Conservation (phyloP, 1,284 basidiomycete species). For the Cutaneotrichosporon cavernicola region DNA sequence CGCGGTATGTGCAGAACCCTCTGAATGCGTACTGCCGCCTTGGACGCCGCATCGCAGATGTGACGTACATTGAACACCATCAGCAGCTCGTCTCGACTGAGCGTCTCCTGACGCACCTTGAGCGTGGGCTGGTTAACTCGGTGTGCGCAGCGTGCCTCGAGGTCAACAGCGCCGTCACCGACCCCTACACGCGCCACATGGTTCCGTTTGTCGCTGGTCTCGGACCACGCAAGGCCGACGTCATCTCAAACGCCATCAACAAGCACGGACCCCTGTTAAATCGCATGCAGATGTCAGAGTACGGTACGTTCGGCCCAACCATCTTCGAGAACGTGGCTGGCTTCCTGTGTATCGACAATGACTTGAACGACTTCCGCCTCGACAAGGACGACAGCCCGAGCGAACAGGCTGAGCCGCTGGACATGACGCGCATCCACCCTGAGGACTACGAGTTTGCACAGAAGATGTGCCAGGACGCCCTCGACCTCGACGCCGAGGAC, state of each 20-base stretch:
- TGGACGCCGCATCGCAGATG: slow-evolving; percentile 73
- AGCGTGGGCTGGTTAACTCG: slow-evolving; percentile 83
- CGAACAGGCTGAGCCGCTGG: slow-evolving; percentile 78
- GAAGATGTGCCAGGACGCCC: slow-evolving; percentile 97
- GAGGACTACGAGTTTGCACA: slow-evolving; percentile 97
- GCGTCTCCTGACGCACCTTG: slow-evolving; percentile 76
- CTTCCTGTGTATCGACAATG: slow-evolving; percentile 79
- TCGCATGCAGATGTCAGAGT: slow-evolving; percentile 76
- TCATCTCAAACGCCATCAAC: slow-evolving; percentile 76
- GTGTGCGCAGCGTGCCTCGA: slow-evolving; percentile 93
- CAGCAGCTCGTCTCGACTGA: slow-evolving; percentile 75
- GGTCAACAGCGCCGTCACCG: slow-evolving; percentile 85
- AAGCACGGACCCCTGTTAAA: slow-evolving; percentile 72
- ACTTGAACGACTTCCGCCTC: slow-evolving; percentile 60
- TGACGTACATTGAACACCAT: slow-evolving; percentile 77
- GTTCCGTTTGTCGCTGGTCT: slow-evolving; percentile 90
- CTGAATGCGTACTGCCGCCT: slow-evolving; percentile 89
- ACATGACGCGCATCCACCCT: slow-evolving; percentile 93
- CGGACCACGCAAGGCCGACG: slow-evolving; percentile 90
- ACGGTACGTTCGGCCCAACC: slow-evolving; percentile 71
- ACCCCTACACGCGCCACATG: slow-evolving; percentile 81
- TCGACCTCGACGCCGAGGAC: slow-evolving; percentile 94
- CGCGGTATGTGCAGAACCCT: slow-evolving; percentile 90
- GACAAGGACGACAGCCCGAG: slow-evolving; percentile 60
- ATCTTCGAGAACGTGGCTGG: slow-evolving; percentile 87